Evolutionary conservation across 2,329 filamentous ascomycete genomes (phyloP), one percentile per base, ranked within the genome.

Genomic region (Metarhizium brunneum): DNA sequence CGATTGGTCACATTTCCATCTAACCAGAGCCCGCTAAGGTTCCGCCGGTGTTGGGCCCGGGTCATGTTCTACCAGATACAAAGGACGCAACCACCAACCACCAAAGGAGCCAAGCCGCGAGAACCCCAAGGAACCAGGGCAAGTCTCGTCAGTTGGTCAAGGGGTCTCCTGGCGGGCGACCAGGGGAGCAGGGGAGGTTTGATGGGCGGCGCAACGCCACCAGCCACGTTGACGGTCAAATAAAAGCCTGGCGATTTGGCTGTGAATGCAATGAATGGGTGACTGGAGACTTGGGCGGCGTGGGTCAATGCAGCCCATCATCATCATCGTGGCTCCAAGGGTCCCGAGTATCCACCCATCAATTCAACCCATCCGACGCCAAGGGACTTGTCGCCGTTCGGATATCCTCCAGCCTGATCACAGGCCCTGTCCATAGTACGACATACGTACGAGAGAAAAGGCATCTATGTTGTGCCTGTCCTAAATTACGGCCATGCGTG

Each of bases 31-130:
- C 40, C 40, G n/a, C 47, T 14, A 52, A 25, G 18, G n/a, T 36
- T 47, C 38, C n/a, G 36, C 53, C 53, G 47, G 53, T 47, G 18
- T 51, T 47, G 48, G 53, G 53, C 53, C 29, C 29, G 40, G 53
- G 40, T 45, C 20, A 36, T 13, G 40, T 43, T 45, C 45, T 32
- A 40, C 47, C 52, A 38, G 13, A 43, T 38, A 36, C 35, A 43
- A 43, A 47, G 18, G 32, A 36, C 47, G 42, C 35, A 18, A 6
- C 45, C 11, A 18, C 8, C 20, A 42, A 47, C 25, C 16, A 32
- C 20, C 30, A 20, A 20, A 16, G 35, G 45, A 35, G 32, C 38
- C 10, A 11, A 14, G 36, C 18, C n/a, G 10, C 38, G 20, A 45
- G n/a, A 40, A 14, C 11, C 25, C 10, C 25, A 25, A 25, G 25